Conservation (phyloP, 805 yeast genomes). For the Yarrowia sp. region DNA sequence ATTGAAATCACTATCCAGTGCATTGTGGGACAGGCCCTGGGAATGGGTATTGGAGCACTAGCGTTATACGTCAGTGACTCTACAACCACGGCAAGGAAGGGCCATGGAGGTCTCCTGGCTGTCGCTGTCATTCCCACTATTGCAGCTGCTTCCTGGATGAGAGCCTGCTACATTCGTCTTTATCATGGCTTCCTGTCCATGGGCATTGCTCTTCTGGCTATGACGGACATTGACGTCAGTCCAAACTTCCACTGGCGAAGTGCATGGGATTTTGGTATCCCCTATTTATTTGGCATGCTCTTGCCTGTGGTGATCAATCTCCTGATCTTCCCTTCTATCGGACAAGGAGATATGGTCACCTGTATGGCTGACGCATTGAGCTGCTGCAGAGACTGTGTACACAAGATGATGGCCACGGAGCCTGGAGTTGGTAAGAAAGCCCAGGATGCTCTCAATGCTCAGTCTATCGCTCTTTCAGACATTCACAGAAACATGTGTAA, state of each 20-base stretch:
- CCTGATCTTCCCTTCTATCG: slow-evolving; percentile 53
- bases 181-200: slow-evolving; percentile 49
- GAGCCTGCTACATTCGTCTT: slow-evolving; percentile 53
- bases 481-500: slow-evolving; percentile 55
- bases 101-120: slow-evolving; percentile 58
- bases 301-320: slow-evolving; percentile 52
- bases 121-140: slow-evolving; percentile 54
- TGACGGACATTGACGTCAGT: slow-evolving; percentile 48
- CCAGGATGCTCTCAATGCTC: slow-evolving; percentile 50
- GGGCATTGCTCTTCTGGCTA: slow-evolving; percentile 49
- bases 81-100: slow-evolving; percentile 53
- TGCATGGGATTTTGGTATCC: slow-evolving; percentile 54
- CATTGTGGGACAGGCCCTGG: slow-evolving; percentile 53
- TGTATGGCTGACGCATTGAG: slow-evolving; percentile 40
- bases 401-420: slow-evolving; percentile 39
- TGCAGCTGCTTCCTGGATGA: slow-evolving; percentile 53
- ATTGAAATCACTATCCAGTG: slow-evolving; percentile 55
- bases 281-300: slow-evolving; percentile 56
- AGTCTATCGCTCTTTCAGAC: slow-evolving; percentile 52
- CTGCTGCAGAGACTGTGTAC: slow-evolving; percentile 24
- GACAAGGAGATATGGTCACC: slow-evolving; percentile 48
- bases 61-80: slow-evolving; percentile 55
- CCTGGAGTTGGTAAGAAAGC: slow-evolving; percentile 43
- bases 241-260: slow-evolving; percentile 41
- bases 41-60: slow-evolving; percentile 56